Conservation (phyloP, 805 yeast species). For the Candida patagonica region DNA sequence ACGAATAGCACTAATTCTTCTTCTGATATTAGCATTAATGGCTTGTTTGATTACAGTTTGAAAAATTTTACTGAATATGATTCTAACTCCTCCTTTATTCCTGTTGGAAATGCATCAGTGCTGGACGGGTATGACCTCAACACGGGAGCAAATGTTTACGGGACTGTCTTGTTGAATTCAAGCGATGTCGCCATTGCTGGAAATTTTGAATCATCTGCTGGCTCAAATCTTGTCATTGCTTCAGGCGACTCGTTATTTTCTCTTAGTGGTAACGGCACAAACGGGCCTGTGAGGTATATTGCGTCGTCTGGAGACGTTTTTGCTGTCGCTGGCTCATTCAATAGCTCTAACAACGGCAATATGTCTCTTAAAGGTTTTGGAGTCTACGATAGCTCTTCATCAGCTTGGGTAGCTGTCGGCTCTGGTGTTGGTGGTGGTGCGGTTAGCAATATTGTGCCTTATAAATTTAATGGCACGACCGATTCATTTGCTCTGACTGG, state of each 20-base stretch:
- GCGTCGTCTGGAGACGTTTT: conserved; percentile 31
- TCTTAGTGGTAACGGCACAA: conserved; percentile 31
- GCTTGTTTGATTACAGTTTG: conserved; percentile 73
- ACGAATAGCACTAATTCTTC: conserved; percentile 8
- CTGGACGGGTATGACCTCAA: conserved; percentile 31
- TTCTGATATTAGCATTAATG: conserved; percentile 41
- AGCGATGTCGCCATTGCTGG: conserved; percentile 41
- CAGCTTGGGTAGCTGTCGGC: conserved; percentile 13
- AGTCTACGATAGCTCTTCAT: conserved; percentile 10
- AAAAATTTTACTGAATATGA: conserved; percentile 46
- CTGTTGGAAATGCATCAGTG: conserved; percentile 43
- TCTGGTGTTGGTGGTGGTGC: conserved; percentile 19
- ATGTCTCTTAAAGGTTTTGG: conserved; percentile 11
- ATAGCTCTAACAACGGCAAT: conserved; percentile 18
- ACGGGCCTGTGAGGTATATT: conserved; percentile 29
- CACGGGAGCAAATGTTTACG: conserved; percentile 33
- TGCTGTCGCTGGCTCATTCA: conserved; percentile 40
- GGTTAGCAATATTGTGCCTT: conserved; percentile 11
- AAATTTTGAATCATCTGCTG: conserved; percentile 23
- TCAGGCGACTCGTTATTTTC: conserved; percentile 6
- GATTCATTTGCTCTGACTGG: conserved; percentile 22
- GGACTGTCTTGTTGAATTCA: conserved; percentile 24
- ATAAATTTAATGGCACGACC: conserved; percentile 19
- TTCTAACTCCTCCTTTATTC: conserved; percentile 22
- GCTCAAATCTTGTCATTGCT: conserved; percentile 8